Conservation (phyloP, 78 protist genomes). For the Cyanophora paradoxa region DNA sequence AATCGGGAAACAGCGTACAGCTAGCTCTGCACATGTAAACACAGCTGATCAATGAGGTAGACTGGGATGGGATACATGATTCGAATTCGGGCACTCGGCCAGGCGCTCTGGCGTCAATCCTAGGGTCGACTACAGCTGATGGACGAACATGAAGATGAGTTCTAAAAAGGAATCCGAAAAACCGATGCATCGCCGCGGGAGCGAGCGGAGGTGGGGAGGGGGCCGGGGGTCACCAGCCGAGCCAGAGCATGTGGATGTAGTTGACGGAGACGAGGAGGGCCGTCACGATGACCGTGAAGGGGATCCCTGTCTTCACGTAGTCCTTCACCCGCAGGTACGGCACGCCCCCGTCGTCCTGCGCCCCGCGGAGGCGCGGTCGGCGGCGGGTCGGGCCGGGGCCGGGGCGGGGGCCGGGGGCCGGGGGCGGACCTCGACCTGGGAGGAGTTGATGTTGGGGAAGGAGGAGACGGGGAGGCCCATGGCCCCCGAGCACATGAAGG, state of each 20-base stretch:
- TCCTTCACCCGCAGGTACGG: background rate
- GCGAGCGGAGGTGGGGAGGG: background rate
- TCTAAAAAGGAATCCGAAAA: background rate
- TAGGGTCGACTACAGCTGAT: background rate
- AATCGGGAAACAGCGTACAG: too few species aligned
- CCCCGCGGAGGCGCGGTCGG: background rate
- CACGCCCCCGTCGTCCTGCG: background rate
- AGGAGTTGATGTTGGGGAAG: constrained; percentile 7
- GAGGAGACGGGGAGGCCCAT: constrained; percentile 4
- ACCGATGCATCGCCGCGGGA: background rate
- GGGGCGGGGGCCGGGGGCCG: background rate
- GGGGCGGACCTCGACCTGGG: background rate
- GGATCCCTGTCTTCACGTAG: background rate
- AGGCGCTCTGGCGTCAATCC: too few species aligned
- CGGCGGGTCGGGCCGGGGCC: background rate
- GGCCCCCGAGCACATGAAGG: background rate
- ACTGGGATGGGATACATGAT: too few species aligned
- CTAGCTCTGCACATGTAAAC: too few species aligned
- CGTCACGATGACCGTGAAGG: background rate
- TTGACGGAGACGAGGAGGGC: background rate
- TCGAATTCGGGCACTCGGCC: too few species aligned
- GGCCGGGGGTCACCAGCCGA: background rate
- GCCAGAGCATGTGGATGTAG: background rate
- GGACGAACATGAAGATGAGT: background rate
- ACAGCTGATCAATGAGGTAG: too few species aligned